Conservation (phyloP, 192 early-diverging fungal genomes). For the Phlyctochytrium arcticum region DNA sequence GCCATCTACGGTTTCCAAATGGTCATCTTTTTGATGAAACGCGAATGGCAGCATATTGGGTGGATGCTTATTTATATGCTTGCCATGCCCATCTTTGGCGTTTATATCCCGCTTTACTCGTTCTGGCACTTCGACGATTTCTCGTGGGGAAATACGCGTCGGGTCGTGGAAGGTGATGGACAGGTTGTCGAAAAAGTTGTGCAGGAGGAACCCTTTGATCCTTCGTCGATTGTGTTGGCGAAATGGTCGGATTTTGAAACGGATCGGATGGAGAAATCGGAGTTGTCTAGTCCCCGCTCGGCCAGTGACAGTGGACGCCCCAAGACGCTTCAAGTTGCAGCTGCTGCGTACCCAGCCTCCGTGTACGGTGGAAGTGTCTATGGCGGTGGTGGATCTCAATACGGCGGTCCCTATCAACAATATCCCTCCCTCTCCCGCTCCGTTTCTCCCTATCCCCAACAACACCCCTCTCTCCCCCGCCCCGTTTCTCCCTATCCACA, state of each 20-base stretch:
- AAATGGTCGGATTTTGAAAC: conserved; percentile 86
- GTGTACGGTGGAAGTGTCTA: conserved; percentile 28
- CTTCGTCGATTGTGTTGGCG: conserved; percentile 71
- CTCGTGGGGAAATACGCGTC: conserved; percentile 97
- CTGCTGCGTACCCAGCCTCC: conserved; percentile 18
- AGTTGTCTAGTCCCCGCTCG: conserved; percentile 29
- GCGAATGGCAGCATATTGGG: conserved; percentile 53
- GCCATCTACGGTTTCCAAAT: conserved; percentile 87
- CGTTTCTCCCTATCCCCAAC: too few species aligned
- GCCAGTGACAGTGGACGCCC: conserved; percentile 23
- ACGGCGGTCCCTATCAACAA: conserved; percentile 58
- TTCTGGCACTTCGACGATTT: conserved; percentile 99
- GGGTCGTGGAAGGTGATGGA: conserved; percentile 83
- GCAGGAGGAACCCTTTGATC: conserved; percentile 65
- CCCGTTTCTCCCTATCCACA: too few species aligned
- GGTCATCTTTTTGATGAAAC: conserved; percentile 73
- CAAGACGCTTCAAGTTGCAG: conserved; percentile 3
- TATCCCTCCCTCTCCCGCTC: conserved; percentile 66
- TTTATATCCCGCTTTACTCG: conserved; percentile 88
- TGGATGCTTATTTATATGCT: conserved; percentile 96
- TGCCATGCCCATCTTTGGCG: conserved; percentile 87
- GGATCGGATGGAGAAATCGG: conserved; percentile 25
- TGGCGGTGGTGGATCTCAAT: conserved; percentile 47
- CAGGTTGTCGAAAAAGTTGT: conserved; percentile 26
- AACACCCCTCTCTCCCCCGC: too few species aligned